Evolutionary conservation across 73 alveolate genomes (phyloP).

Genomic region (Paramecium caudatum): DNA sequence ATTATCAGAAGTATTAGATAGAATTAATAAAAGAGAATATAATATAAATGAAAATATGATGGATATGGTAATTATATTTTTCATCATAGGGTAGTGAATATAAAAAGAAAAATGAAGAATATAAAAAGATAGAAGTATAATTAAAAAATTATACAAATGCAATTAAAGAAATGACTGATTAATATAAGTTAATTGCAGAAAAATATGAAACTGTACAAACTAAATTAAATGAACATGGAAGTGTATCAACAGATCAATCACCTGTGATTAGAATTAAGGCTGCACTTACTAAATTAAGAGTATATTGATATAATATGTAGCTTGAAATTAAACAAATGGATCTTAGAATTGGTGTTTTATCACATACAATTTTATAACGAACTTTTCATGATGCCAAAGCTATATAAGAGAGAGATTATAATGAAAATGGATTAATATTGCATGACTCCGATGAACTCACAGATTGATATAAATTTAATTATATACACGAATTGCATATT

Average conservation of each 20-base stretch:
- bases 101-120: constrained; percentile 70
- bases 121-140: constrained; percentile 64
- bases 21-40: constrained; percentile 72
- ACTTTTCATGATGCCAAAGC: constrained; percentile 67
- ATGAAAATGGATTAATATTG: constrained; percentile 63
- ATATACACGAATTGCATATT: too few species aligned
- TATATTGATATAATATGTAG: not conserved
- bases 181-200: constrained; percentile 65
- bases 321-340: constrained; percentile 75
- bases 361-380: constrained; percentile 71
- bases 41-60: constrained; percentile 67
- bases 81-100: constrained; percentile 48
- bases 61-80: not conserved
- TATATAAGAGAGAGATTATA: constrained; percentile 39
- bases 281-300: constrained; percentile 69
- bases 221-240: constrained; percentile 71
- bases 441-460: constrained; percentile 66
- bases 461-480: constrained; percentile 22
- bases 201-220: constrained; percentile 60
- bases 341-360: constrained; percentile 70
- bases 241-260: constrained; percentile 71
- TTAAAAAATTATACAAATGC: constrained; percentile 56
- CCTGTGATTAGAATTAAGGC: constrained; percentile 76
- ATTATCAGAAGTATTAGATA: constrained; percentile 70
- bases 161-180: constrained; percentile 64